phyloP scores from a whole-genome alignment of 2,329 filamentous ascomycete genomes.

The Ceratocystis cacaofunesta region DNA sequence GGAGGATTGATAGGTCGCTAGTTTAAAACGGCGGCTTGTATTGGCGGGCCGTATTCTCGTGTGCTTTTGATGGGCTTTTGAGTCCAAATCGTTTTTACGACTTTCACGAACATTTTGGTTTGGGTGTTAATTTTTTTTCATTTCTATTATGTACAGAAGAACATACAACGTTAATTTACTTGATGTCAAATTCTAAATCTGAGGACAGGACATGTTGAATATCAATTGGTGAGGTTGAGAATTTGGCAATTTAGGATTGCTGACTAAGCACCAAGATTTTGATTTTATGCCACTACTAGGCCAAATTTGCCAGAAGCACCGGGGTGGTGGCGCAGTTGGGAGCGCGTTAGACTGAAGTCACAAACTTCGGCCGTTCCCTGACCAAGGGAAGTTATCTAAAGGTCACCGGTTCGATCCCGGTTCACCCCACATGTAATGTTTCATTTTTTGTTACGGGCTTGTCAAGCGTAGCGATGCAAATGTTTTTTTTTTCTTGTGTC shows the following conservation, averaged over 20 bases:
- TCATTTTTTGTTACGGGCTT: not conserved
- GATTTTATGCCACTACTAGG: not conserved
- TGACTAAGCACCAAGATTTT: not conserved
- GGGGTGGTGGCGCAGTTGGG: conserved; percentile 17
- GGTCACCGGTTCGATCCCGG: conserved; percentile 17
- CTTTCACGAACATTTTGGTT: not conserved
- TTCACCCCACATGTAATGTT: conserved; percentile 8
- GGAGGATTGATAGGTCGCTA: not conserved
- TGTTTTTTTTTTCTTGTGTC: not conserved
- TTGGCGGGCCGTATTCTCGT: not conserved
- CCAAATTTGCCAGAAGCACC: not conserved
- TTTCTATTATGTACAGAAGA: not conserved
- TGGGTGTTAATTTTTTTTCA: not conserved
- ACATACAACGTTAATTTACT: conserved; percentile 3
- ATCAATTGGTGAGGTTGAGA: too few species aligned
- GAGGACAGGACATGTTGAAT: too few species aligned
- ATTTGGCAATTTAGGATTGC: too few species aligned
- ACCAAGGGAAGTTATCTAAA: conserved; percentile 14
- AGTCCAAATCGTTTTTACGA: conserved; percentile 9
- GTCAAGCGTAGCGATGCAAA: not conserved
- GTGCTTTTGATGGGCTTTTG: not conserved
- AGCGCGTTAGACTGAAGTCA: conserved; percentile 18
- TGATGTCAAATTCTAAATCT: not conserved
- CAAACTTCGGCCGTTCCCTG: conserved; percentile 14
- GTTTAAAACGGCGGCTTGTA: not conserved